Conservation (phyloP, 2,329 filamentous ascomycete species). For the Pestalotiopsis sp. region DNA sequence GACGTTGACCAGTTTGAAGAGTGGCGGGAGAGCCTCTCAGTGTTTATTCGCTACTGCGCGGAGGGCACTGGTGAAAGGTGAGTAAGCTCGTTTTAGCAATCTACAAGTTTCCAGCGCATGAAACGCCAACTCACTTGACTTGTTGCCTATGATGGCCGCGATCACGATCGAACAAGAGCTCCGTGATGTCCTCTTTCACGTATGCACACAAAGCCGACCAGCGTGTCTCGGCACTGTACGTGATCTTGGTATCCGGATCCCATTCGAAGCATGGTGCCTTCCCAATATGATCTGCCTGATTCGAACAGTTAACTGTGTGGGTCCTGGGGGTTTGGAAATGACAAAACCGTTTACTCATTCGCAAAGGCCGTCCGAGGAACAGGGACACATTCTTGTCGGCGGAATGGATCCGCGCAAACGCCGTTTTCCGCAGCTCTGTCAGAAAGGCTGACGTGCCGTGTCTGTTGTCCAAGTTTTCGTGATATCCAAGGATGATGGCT, state of each 20-base stretch:
- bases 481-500: conserved; percentile 46
- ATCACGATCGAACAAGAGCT: conserved; percentile 24
- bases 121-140: background rate
- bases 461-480: conserved; percentile 36
- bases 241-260: conserved; percentile 11
- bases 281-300: background rate
- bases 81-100: background rate
- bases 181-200: conserved; percentile 33
- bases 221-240: conserved; percentile 23
- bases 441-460: conserved; percentile 37
- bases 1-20: conserved; percentile 21
- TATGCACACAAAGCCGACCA: conserved; percentile 31
- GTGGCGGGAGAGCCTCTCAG: conserved; percentile 26
- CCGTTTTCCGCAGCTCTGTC: conserved; percentile 36
- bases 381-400: conserved; percentile 48
- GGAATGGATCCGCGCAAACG: conserved; percentile 43
- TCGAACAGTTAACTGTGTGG: background rate
- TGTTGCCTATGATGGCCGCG: conserved; percentile 4
- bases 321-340: conserved; percentile 31
- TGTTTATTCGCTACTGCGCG: conserved; percentile 19
- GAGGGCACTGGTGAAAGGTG: conserved; percentile 15
- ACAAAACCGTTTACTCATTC: conserved; percentile 43
- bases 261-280: conserved; percentile 12
- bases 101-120: background rate
- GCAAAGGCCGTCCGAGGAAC: conserved; percentile 49